Evolutionary conservation across 441 rosid genomes (phyloP).

Genomic region (Brassica balearica): DNA sequence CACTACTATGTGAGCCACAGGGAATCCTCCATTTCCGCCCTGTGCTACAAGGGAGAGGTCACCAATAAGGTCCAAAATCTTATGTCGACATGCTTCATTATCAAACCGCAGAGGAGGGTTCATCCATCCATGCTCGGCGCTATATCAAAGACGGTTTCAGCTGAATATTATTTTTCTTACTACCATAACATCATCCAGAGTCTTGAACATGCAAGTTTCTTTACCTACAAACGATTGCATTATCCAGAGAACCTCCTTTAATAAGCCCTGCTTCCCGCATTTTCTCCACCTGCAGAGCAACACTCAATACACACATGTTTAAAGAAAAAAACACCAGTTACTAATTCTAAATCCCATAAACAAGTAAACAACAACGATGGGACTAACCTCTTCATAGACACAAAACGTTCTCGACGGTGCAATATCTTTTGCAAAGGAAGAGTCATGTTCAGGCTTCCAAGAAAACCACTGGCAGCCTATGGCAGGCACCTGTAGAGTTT

Average conservation of each 20-base stretch:
- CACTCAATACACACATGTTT: conserved; percentile 3
- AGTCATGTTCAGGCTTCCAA: conserved; percentile 50
- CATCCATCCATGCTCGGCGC: conserved; percentile 83
- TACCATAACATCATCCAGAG: neutral
- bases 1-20: conserved; percentile 73
- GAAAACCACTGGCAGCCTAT: conserved; percentile 92
- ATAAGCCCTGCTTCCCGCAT: conserved; percentile 76
- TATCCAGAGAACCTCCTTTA: conserved; percentile 84
- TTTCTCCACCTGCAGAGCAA: conserved; percentile 63
- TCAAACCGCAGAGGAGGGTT: conserved; percentile 75
- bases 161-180: neutral
- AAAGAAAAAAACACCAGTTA: conserved; percentile 13
- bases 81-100: conserved; percentile 89
- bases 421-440: conserved; percentile 58
- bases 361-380: neutral
- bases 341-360: conserved; percentile 2
- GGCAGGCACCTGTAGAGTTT: conserved; percentile 58
- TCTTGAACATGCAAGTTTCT: conserved; percentile 27
- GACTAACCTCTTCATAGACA: conserved; percentile 77
- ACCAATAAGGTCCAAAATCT: conserved; percentile 88
- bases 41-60: conserved; percentile 77
- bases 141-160: conserved; percentile 37
- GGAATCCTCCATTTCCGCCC: conserved; percentile 85
- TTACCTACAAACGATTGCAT: conserved; percentile 92
- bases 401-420: conserved; percentile 87